Base-by-base conservation (phyloP, 169 alveolate genomes). In the Theileria equi region DNA sequence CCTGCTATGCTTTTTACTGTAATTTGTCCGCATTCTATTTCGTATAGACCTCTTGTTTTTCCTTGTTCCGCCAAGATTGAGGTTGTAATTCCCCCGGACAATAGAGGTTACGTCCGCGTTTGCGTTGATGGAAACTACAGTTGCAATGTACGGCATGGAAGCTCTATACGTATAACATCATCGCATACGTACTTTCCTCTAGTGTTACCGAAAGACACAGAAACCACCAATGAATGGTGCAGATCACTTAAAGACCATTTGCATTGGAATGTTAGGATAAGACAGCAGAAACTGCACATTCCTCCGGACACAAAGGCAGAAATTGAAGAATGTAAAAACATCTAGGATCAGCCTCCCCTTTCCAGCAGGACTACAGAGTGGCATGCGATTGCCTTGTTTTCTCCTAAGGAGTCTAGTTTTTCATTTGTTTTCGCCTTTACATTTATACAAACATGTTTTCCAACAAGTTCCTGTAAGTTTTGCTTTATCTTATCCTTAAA, bases 21-120 rank as follows among this genome's bases (percentile, higher is more conserved):
- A 0, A 94, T 95, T 23, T 92, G 98, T 44, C 99, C 99, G 8
- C 97, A 91, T 49, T 92, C 98, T 17, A 80, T 96, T 17, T 96
- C 99, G 7, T 95, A 93, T 60, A 89, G 99, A 49, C 98, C 99
- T 13, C 81, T 95, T 35, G 88, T 96, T 4, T 72, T 94, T 13
- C 97, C 97, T 23, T 90, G 66, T 55, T 48, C 78, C 4, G 81
- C 81, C 1, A 64, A 44, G 16, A 36, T 87, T 4, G 70, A 82
- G 38, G 55, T 87, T n/a, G 44, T 57, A 49, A 84, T 50, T 58
- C 89, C 91, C 23, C 68, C 63, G 16, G 91, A 85, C 50, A 55
- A 85, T 62, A 41, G 91, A 1, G 86, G 86, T 3, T 52, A 61
- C 31, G 90, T 62, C 17, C 61, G 91, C 68, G 63, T 84, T 38